Evolutionary conservation across 179 eudicot species (phyloP).

Genomic region (Beta macrorhiza): DNA sequence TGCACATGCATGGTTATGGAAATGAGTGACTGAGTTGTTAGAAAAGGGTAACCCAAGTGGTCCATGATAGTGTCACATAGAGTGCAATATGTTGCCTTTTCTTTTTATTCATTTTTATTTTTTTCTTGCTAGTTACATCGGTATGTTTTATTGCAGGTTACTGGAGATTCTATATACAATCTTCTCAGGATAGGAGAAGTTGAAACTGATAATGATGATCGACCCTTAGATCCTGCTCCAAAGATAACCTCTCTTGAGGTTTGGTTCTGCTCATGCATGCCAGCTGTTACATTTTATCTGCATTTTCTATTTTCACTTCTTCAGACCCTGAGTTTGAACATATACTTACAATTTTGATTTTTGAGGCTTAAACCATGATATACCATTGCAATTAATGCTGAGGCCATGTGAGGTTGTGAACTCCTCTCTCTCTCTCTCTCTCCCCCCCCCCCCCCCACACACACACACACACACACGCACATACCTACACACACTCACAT

Average conservation of each 20-base stretch:
- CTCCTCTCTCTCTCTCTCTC: not conserved
- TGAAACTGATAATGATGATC: constrained; percentile 79
- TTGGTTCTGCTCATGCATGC: constrained; percentile 7
- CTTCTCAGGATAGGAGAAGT: constrained; percentile 80
- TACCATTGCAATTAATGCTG: not conserved
- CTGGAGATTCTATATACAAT: constrained; percentile 94
- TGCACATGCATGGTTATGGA: not conserved
- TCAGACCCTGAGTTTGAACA: not conserved
- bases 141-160: constrained; percentile 52
- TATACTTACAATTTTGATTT: not conserved
- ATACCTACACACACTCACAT: too few species aligned
- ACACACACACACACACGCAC: not conserved
- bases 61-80: not conserved
- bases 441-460: too few species aligned
- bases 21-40: not conserved
- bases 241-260: constrained; percentile 84
- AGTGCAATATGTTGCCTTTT: too few species aligned
- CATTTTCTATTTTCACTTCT: constrained; percentile 1
- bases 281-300: constrained; percentile 11
- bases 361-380: not conserved
- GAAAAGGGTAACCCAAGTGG: not conserved
- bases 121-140: not conserved
- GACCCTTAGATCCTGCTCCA: constrained; percentile 87
- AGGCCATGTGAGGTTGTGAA: not conserved
- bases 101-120: too few species aligned